These are phyloP conservation scores for Colletotrichum echinochloae DNA, from an alignment of 2,329 filamentous ascomycete genomes.

Conservation along the genomic window DNA sequence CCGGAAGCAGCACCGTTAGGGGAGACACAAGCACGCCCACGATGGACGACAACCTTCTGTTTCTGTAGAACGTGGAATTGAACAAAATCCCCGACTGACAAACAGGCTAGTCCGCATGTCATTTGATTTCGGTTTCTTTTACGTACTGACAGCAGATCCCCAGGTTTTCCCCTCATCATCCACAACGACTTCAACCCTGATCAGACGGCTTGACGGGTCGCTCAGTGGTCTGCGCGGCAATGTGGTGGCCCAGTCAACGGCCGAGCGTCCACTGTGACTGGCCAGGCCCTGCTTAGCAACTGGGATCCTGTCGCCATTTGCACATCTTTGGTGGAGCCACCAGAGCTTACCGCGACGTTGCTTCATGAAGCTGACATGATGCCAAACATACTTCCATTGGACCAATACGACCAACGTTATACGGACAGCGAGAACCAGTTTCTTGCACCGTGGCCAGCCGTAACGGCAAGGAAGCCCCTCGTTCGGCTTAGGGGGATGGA, in stretches of 20 bases:
- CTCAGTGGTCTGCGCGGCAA: slow-evolving; percentile 12
- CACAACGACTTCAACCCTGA: slow-evolving; percentile 32
- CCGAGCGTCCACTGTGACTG: slow-evolving; percentile 8
- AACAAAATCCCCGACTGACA: not conserved
- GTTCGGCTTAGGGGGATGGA: not conserved
- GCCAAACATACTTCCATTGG: not conserved
- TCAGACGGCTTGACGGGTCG: slow-evolving; percentile 34
- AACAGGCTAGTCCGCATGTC: not conserved
- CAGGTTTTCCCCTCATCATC: slow-evolving; percentile 34
- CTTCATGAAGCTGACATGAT: not conserved
- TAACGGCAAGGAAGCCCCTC: not conserved
- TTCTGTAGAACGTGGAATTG: slow-evolving; percentile 31
- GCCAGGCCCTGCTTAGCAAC: not conserved
- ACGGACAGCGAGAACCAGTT: not conserved
- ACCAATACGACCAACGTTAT: too few species aligned
- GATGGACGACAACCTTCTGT: not conserved
- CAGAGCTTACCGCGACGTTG: slow-evolving; percentile 23
- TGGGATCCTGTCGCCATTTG: not conserved
- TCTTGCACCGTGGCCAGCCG: not conserved
- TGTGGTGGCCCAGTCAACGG: not conserved
- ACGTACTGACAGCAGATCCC: slow-evolving; percentile 32
- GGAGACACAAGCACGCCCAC: slow-evolving; percentile 7
- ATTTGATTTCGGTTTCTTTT: slow-evolving; percentile 24
- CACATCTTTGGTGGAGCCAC: slow-evolving; percentile 20
- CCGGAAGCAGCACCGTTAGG: not conserved